Conservation (phyloP, 2,329 filamentous ascomycete species). For the Dactylellina haptotyla region DNA sequence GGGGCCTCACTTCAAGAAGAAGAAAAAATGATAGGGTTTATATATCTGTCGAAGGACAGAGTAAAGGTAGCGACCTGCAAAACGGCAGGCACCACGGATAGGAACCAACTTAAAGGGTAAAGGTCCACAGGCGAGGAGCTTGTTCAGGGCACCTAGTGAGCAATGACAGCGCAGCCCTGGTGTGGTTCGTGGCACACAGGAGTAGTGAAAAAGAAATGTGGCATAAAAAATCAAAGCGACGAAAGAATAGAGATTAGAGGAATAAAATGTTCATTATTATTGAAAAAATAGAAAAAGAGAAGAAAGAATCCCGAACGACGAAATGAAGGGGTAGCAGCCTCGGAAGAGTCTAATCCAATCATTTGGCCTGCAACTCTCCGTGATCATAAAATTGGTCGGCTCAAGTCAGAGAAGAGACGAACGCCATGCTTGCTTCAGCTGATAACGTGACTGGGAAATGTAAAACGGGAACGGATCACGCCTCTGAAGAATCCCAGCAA, state of each 20-base stretch:
- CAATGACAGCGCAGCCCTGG: constrained; percentile 45
- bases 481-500: constrained; percentile 28
- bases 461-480: constrained; percentile 46
- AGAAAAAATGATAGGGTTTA: constrained; percentile 46
- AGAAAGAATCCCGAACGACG: too few species aligned
- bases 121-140: constrained; percentile 41
- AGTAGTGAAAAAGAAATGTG: constrained; percentile 27
- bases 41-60: constrained; percentile 34
- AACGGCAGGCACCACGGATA: constrained; percentile 44
- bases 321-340: constrained; percentile 33
- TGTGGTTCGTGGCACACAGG: constrained; percentile 40
- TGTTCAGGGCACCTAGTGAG: constrained; percentile 43
- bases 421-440: constrained; percentile 35
- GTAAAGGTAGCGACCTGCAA: constrained; percentile 47
- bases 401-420: constrained; percentile 15
- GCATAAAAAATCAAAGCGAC: constrained; percentile 41
- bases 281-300: constrained; percentile 45
- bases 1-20: constrained; percentile 13
- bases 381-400: constrained; percentile 9
- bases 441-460: constrained; percentile 47
- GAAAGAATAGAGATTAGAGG: constrained; percentile 48
- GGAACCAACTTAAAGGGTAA: constrained; percentile 52
- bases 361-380: constrained; percentile 38
- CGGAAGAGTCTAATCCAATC: constrained; percentile 24
- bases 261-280: constrained; percentile 40